Evolutionary conservation across 306 rosid species (phyloP).

Genomic region (Cotoneaster glaucophyllus): DNA sequence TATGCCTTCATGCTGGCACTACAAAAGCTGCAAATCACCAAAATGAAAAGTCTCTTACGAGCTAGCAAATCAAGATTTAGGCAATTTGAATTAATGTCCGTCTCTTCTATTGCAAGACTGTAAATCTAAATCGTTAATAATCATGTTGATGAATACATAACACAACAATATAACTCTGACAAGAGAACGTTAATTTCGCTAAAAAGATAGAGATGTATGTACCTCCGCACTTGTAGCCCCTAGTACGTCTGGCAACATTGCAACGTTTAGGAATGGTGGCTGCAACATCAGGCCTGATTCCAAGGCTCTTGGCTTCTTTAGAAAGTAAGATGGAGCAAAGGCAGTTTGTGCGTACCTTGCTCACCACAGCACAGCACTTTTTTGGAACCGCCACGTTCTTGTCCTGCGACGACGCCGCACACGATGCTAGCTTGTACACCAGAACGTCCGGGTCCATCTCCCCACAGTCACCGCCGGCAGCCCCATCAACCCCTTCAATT

Average conservation of each 20-base stretch:
- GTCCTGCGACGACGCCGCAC: not conserved
- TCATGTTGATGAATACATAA: no score
- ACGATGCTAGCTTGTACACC: not conserved
- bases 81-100: rapidly evolving
- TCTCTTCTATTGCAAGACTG: not conserved
- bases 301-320: not conserved
- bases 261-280: conserved; percentile 33
- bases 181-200: no score
- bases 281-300: conserved; percentile 19
- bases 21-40: not conserved
- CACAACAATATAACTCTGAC: not conserved
- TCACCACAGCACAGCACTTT: not conserved
- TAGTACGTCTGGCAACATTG: conserved; percentile 12
- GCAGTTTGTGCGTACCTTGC: not conserved
- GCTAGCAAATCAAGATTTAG: not conserved
- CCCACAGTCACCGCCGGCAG: not conserved
- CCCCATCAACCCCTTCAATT: not conserved
- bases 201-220: not conserved
- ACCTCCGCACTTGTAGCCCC: conserved; percentile 44
- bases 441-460: not conserved
- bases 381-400: not conserved
- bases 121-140: not conserved
- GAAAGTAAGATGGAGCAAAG: conserved; percentile 3
- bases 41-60: not conserved
- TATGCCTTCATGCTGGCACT: not conserved